phyloP scores from a whole-genome alignment of 257 asterid genomes.

The Penstemon eatonii region DNA sequence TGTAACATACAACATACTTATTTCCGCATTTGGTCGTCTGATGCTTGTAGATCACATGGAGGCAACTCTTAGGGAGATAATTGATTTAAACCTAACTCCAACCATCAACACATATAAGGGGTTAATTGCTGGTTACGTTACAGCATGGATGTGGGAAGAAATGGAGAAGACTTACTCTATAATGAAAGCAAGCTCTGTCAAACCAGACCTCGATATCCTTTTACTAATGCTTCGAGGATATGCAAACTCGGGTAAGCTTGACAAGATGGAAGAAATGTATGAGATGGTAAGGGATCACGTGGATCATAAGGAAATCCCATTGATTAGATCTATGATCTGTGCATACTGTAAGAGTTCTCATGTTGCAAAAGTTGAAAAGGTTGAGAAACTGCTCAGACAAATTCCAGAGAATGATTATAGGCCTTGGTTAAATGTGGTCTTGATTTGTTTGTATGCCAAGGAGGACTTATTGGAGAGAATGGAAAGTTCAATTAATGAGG shows the following conservation, averaged over 20 bases:
- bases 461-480: slow-evolving; percentile 63
- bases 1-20: slow-evolving; percentile 77
- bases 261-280: slow-evolving; percentile 77
- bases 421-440: slow-evolving; percentile 65
- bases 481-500: slow-evolving; percentile 64
- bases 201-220: slow-evolving; percentile 51
- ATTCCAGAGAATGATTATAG: slow-evolving; percentile 61
- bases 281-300: slow-evolving; percentile 52
- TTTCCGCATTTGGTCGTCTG: slow-evolving; percentile 67
- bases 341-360: slow-evolving; percentile 71
- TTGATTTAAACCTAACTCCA: slow-evolving; percentile 48
- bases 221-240: slow-evolving; percentile 83
- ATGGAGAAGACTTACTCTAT: slow-evolving; percentile 64
- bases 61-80: slow-evolving; percentile 53
- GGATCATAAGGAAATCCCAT: slow-evolving; percentile 32
- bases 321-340: slow-evolving; percentile 65
- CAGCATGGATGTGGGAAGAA: slow-evolving; percentile 87
- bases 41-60: slow-evolving; percentile 81
- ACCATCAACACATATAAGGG: slow-evolving; percentile 53
- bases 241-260: slow-evolving; percentile 67
- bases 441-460: slow-evolving; percentile 73
- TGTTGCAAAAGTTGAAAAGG: slow-evolving; percentile 51
- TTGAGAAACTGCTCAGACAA: slow-evolving; percentile 52
- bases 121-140: slow-evolving; percentile 73
- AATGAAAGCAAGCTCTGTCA: slow-evolving; percentile 51